phyloP scores from a whole-genome alignment of 2,329 filamentous ascomycete species.

The Sclerotinia borealis region DNA sequence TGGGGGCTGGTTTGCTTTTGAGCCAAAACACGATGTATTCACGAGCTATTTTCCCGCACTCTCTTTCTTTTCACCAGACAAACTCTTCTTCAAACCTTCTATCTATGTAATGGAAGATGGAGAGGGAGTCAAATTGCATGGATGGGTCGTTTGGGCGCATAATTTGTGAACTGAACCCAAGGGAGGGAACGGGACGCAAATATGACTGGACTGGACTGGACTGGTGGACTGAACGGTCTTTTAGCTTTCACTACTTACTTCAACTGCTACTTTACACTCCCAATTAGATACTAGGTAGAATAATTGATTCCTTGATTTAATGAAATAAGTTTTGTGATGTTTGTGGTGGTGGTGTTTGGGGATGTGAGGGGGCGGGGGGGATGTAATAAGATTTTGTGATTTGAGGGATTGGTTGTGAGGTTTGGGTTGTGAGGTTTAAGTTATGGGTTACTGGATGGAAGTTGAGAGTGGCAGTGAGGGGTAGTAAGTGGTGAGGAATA shows the following conservation, averaged over 20 bases:
- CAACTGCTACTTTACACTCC: not conserved
- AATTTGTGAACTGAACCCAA: conserved; percentile 14
- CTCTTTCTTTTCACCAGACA: conserved; percentile 5
- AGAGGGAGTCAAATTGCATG: conserved; percentile 30
- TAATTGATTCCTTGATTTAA: not conserved
- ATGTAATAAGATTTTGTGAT: no score
- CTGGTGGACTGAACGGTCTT: not conserved
- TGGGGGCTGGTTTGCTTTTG: conserved; percentile 18
- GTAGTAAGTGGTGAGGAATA: no score
- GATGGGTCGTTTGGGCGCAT: conserved; percentile 33
- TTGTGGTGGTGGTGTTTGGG: not conserved
- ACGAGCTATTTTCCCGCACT: conserved; percentile 12
- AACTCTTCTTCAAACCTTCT: not conserved
- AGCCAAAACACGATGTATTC: conserved; percentile 20
- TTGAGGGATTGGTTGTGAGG: no score
- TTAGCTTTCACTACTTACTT: not conserved
- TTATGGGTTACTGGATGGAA: no score
- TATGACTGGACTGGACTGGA: conserved; percentile 10
- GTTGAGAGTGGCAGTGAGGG: no score
- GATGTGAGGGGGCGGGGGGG: no score
- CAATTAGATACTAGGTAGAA: conserved; percentile 7
- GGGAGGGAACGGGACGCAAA: not conserved
- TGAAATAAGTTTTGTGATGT: not conserved
- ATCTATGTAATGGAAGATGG: conserved; percentile 18
- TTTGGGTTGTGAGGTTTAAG: no score